Evolutionary conservation across 768 basidiomycete species (phyloP).

Genomic region (Boletus sp.): DNA sequence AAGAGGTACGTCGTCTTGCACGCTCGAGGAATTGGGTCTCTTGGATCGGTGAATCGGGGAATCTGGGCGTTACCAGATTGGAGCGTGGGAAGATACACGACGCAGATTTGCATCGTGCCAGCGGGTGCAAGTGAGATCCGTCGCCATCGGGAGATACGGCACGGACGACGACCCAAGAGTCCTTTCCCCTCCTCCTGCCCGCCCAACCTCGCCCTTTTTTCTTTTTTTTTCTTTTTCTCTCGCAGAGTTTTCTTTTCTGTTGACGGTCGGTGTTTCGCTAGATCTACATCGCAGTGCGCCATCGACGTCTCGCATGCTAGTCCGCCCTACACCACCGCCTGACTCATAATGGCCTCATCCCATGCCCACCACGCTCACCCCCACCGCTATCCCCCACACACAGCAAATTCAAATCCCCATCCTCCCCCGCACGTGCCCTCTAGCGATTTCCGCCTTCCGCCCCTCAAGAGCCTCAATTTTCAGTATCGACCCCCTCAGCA

Average conservation of each 20-base stretch:
- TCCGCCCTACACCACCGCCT: not conserved
- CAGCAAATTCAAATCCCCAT: conserved; percentile 30
- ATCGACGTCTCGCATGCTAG: conserved; percentile 10
- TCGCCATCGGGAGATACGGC: conserved; percentile 66
- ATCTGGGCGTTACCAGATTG: conserved; percentile 22
- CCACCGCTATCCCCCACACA: conserved; percentile 16
- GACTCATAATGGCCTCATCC: conserved; percentile 45
- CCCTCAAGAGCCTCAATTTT: conserved; percentile 74
- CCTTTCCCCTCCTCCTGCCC: conserved; percentile 1
- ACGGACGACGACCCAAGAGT: no score
- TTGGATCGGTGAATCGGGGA: conserved; percentile 32
- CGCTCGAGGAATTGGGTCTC: not conserved
- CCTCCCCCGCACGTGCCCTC: conserved; percentile 38
- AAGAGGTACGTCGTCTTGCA: conserved; percentile 23
- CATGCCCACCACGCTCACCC: conserved; percentile 37
- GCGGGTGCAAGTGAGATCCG: conserved; percentile 43
- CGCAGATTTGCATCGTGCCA: conserved; percentile 33
- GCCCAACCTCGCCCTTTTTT: conserved; percentile 4
- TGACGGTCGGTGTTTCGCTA: not conserved
- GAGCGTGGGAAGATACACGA: conserved; percentile 29
- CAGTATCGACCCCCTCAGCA: conserved; percentile 37
- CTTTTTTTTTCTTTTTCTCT: conserved; percentile 30
- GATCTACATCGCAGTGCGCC: conserved; percentile 22
- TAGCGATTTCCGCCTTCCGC: conserved; percentile 59
- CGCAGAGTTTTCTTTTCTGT: not conserved